Conservation (phyloP, 495 filamentous ascomycete species). For the Penicillium atrosanguineum region DNA sequence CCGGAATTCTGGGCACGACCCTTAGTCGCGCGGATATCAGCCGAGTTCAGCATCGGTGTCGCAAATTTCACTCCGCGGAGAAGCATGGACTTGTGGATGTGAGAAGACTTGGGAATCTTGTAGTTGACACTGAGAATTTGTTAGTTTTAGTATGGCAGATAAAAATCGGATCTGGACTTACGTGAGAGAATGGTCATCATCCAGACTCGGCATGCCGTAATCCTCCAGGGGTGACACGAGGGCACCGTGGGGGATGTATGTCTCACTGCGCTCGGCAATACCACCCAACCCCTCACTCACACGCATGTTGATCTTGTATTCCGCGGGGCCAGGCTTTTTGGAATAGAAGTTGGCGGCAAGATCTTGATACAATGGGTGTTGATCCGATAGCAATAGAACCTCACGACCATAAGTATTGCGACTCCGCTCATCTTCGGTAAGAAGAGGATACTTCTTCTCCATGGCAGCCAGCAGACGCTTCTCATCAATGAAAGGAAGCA, state of each 20-base stretch:
- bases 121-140: constrained; percentile 66
- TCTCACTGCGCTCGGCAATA: constrained; percentile 74
- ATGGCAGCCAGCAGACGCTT: constrained; percentile 80
- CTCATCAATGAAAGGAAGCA: constrained; percentile 96
- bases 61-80: constrained; percentile 77
- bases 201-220: constrained; percentile 68
- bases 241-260: constrained; percentile 70
- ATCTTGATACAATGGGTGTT: constrained; percentile 77
- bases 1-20: constrained; percentile 59
- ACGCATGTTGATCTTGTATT: constrained; percentile 67
- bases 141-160: constrained; percentile 30
- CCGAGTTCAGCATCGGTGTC: constrained; percentile 63
- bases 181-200: constrained; percentile 82
- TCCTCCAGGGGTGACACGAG: constrained; percentile 64
- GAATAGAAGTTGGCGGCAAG: constrained; percentile 82
- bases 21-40: constrained; percentile 69
- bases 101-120: constrained; percentile 66
- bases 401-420: constrained; percentile 83
- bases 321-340: constrained; percentile 68
- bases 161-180: constrained; percentile 36
- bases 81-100: constrained; percentile 90
- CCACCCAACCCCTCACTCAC: constrained; percentile 77
- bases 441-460: constrained; percentile 72
- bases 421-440: constrained; percentile 72
- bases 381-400: constrained; percentile 77